Percentiles rank a stretch among this genome's conserved stretches.
Conservation (phyloP, 2,329 filamentous ascomycete species). For the Diaporthe australafricana region DNA sequence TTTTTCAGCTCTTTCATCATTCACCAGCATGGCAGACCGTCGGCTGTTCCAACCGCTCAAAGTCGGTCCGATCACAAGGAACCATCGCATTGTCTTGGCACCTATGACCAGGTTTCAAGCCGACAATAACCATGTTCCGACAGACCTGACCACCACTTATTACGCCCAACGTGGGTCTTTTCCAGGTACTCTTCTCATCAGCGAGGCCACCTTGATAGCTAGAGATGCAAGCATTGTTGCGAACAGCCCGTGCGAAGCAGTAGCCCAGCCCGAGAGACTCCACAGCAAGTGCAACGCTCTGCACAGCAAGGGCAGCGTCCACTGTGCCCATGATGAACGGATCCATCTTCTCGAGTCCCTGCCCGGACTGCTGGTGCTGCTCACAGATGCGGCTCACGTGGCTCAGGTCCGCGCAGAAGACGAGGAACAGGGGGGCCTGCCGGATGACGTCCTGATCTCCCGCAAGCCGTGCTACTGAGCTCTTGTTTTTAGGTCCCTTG, state of each 20-base stretch:
- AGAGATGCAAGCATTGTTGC: conserved; percentile 41
- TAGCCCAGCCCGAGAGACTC: conserved; percentile 47
- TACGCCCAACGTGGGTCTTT: no score
- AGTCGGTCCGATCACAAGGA: no score
- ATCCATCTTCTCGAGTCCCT: conserved; percentile 45
- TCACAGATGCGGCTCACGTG: conserved; percentile 44
- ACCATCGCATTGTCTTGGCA: no score
- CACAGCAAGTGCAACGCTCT: conserved; percentile 46
- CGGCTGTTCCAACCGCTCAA: no score
- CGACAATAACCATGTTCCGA: no score
- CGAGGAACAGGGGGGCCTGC: conserved; percentile 46
- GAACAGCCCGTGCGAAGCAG: conserved; percentile 48
- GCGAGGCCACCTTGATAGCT: no score
- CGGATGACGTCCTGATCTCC: conserved; percentile 48
- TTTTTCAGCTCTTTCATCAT: no score
- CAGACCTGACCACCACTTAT: no score
- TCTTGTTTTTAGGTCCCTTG: conserved; percentile 43
- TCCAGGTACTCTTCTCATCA: no score
- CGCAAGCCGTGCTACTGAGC: conserved; percentile 42
- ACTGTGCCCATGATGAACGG: conserved; percentile 49
- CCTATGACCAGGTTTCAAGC: no score
- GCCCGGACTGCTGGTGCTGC: conserved; percentile 39
- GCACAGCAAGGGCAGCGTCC: conserved; percentile 47
- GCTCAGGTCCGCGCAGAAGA: conserved; percentile 49
- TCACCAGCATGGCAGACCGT: no score